Evolutionary conservation across 2,329 filamentous ascomycete genomes (phyloP).

Genomic region (Bipolaris zeicola): DNA sequence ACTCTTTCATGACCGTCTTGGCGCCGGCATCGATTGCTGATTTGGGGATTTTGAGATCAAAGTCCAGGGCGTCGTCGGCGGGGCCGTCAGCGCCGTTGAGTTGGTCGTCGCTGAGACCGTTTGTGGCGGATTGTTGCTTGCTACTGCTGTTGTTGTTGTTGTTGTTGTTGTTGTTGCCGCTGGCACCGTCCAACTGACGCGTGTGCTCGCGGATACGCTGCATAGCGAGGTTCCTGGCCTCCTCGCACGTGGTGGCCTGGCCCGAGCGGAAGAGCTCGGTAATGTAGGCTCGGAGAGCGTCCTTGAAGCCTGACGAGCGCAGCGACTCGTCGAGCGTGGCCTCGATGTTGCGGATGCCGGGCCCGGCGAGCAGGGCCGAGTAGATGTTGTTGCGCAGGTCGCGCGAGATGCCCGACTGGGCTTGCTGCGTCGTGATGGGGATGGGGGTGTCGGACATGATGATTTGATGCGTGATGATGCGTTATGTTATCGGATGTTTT

Average conservation of each 20-base stretch:
- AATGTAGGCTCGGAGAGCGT: slow-evolving; percentile 60
- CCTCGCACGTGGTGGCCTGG: slow-evolving; percentile 62
- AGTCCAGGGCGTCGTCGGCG: slow-evolving; percentile 46
- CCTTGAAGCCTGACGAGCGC: slow-evolving; percentile 64
- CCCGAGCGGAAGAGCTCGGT: slow-evolving; percentile 63
- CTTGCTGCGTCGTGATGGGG: slow-evolving; percentile 41
- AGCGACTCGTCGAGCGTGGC: slow-evolving; percentile 60
- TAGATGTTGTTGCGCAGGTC: slow-evolving; percentile 52
- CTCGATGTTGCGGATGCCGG: slow-evolving; percentile 62
- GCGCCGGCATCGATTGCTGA: slow-evolving; percentile 58
- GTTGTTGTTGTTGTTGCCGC: too few species aligned
- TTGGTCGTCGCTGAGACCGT: slow-evolving; percentile 12
- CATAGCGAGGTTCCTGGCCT: slow-evolving; percentile 61
- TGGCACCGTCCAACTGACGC: slow-evolving; percentile 19
- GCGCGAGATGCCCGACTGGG: slow-evolving; percentile 50
- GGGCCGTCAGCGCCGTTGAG: slow-evolving; percentile 10
- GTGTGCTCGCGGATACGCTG: slow-evolving; percentile 40
- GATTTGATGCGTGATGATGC: not conserved
- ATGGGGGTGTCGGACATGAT: slow-evolving; percentile 24
- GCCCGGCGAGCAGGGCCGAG: slow-evolving; percentile 53
- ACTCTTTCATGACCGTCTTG: slow-evolving; percentile 57
- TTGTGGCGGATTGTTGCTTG: slow-evolving; percentile 32
- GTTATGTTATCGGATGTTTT: not conserved
- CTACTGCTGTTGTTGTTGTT: too few species aligned
- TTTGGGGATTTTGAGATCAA: slow-evolving; percentile 54